Evolutionary conservation across 1,284 basidiomycete species (phyloP).

Genomic region (Mycena sp.): DNA sequence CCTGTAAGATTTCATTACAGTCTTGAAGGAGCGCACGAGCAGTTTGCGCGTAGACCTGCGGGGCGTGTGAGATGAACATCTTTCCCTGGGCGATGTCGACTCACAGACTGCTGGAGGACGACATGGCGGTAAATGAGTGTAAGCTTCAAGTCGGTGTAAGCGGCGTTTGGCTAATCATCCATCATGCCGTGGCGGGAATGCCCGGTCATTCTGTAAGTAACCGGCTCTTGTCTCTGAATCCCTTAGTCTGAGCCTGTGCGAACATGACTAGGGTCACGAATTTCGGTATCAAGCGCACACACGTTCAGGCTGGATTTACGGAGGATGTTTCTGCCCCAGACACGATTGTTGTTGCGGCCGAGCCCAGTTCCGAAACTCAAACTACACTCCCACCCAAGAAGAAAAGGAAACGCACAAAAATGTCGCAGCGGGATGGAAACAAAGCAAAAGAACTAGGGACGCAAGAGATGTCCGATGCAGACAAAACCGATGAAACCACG

Average conservation of each 20-base stretch:
- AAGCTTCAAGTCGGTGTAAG: too few species aligned
- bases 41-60: too few species aligned
- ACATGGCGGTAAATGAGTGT: too few species aligned
- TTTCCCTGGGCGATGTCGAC: too few species aligned
- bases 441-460: conserved; percentile 23
- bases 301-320: conserved; percentile 69
- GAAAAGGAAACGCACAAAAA: conserved; percentile 51
- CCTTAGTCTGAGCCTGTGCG: background rate
- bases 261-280: conserved; percentile 79
- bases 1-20: conserved; percentile 65
- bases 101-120: too few species aligned
- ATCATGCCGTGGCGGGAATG: too few species aligned
- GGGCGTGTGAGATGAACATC: too few species aligned
- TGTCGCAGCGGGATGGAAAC: conserved; percentile 47
- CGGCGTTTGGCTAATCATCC: too few species aligned
- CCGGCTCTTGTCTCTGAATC: background rate
- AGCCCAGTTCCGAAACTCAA: conserved; percentile 10
- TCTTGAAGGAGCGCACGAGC: too few species aligned
- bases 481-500: background rate
- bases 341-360: background rate
- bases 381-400: conserved; percentile 46
- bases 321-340: conserved; percentile 23
- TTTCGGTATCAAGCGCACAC: conserved; percentile 75
- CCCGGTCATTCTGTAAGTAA: too few species aligned
- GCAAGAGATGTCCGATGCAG: conserved; percentile 28